Conservation (phyloP, 441 rosid species). For the Metrosideros polymorpha region DNA sequence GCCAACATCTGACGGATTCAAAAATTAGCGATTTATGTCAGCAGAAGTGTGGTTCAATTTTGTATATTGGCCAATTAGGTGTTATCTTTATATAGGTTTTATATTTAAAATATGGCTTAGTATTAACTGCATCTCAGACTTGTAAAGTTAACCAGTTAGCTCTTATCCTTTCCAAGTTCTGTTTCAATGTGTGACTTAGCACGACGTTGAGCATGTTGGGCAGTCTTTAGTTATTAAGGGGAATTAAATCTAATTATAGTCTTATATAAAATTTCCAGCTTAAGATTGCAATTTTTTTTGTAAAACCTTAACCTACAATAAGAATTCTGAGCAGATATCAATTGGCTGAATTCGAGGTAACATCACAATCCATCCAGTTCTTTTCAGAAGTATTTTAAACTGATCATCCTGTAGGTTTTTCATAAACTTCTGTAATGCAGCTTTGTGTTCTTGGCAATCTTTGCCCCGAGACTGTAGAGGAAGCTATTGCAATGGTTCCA, state of each 20-base stretch:
- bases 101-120: background rate
- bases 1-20: background rate
- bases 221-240: background rate
- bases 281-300: background rate
- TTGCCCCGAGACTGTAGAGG: conserved; percentile 93
- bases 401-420: background rate
- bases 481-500: conserved; percentile 91
- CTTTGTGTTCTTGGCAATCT: conserved; percentile 95
- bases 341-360: conserved; percentile 89
- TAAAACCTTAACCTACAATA: conserved; percentile 34
- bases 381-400: background rate
- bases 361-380: background rate
- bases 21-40: background rate
- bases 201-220: background rate
- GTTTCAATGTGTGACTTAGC: background rate
- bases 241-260: background rate
- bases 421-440: conserved; percentile 22
- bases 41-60: background rate
- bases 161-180: background rate
- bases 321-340: conserved; percentile 84
- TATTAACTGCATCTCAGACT: rapidly evolving
- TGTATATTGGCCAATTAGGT: background rate
- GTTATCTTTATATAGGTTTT: background rate
- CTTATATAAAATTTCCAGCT: no score
- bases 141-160: background rate